Conservation (phyloP, 495 filamentous ascomycete species). For the Xylaria castorea region DNA sequence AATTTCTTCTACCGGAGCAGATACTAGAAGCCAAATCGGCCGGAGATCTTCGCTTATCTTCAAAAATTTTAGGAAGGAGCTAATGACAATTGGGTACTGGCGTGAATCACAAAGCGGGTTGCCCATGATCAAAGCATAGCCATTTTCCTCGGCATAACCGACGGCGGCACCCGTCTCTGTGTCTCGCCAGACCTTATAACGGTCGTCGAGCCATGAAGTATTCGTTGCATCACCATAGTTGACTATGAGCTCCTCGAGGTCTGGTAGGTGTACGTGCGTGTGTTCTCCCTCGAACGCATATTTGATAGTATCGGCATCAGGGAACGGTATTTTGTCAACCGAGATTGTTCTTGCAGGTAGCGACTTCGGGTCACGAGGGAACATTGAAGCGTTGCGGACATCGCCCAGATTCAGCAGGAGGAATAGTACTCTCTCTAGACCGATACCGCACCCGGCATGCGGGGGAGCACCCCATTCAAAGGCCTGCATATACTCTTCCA, state of each 20-base stretch:
- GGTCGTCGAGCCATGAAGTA: conserved; percentile 84
- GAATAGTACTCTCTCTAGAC: conserved; percentile 86
- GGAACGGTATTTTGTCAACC: conserved; percentile 68
- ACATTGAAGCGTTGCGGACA: conserved; percentile 84
- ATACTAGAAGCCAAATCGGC: conserved; percentile 82
- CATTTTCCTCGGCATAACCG: conserved; percentile 74
- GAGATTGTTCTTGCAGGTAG: conserved; percentile 62
- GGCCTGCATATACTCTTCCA: conserved; percentile 87
- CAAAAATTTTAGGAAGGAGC: conserved; percentile 73
- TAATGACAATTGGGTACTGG: conserved; percentile 74
- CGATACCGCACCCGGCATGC: conserved; percentile 89
- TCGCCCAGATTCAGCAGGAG: conserved; percentile 84
- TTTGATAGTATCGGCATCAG: conserved; percentile 75
- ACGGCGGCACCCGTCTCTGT: conserved; percentile 76
- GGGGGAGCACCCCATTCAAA: conserved; percentile 90
- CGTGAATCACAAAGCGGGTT: conserved; percentile 77
- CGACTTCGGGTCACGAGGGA: conserved; percentile 83
- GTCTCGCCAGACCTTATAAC: conserved; percentile 84
- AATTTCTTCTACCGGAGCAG: conserved; percentile 70
- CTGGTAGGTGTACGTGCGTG: conserved; percentile 64
- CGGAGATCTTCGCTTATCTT: conserved; percentile 73
- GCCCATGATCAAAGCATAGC: conserved; percentile 78
- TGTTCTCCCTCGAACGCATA: conserved; percentile 55
- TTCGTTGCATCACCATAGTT: conserved; percentile 92
- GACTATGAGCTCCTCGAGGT: conserved; percentile 80